Evolutionary conservation across 2,329 filamentous ascomycete genomes (phyloP).

Genomic region (Xylariaceae sp.): DNA sequence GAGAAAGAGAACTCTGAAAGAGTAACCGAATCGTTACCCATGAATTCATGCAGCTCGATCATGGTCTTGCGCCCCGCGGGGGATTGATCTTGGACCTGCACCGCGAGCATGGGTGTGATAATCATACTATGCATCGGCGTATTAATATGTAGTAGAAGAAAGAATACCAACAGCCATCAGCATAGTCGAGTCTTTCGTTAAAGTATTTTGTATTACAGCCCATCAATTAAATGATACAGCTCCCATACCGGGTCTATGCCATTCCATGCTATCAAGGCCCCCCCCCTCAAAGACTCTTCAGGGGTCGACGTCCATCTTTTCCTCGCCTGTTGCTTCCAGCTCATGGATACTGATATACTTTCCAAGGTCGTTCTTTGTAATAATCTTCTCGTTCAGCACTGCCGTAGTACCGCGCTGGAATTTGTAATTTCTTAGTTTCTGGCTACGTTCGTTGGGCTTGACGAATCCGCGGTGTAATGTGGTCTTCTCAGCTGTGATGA

Average conservation of each 20-base stretch:
- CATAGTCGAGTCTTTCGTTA: background rate
- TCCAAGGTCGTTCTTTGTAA: constrained; percentile 86
- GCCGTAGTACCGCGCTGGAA: constrained; percentile 92
- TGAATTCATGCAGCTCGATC: background rate
- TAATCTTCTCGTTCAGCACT: constrained; percentile 91
- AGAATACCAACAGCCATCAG: background rate
- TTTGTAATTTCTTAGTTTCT: constrained; percentile 89
- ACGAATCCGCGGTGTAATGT: constrained; percentile 89
- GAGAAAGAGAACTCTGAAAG: background rate
- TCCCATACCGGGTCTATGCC: constrained; percentile 4
- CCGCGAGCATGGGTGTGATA: background rate
- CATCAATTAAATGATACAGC: constrained; percentile 20
- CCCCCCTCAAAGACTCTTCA: constrained; percentile 31
- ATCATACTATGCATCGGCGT: background rate
- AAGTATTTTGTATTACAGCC: constrained; percentile 20
- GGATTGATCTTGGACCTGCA: background rate
- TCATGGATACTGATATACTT: constrained; percentile 93
- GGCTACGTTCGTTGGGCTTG: constrained; percentile 82
- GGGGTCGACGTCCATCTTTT: constrained; percentile 64
- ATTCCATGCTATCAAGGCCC: background rate
- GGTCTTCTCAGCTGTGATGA: constrained; percentile 94
- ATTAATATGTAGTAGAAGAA: background rate
- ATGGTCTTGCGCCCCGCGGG: background rate
- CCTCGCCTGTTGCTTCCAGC: constrained; percentile 59
- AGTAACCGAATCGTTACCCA: background rate